Base-by-base conservation (phyloP, 495 filamentous ascomycete species). In the Penicillium verhagenii region DNA sequence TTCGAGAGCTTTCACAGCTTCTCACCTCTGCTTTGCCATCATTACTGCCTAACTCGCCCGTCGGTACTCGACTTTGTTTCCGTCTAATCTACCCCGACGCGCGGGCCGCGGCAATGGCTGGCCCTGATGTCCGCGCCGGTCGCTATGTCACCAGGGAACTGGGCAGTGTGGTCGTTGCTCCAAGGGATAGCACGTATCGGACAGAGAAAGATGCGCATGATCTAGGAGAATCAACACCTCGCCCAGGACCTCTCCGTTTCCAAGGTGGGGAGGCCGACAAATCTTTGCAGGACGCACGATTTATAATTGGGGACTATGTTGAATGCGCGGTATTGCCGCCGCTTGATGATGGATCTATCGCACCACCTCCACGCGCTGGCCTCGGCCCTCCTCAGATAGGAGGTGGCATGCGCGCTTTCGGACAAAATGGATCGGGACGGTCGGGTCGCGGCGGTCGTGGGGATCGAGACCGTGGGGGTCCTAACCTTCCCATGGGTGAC, bases 251-350 rank as follows among this genome's bases (percentile, higher is more conserved):
- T 1, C 53, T 72, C n/a, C 70, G 65, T 6, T 59, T 69, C 43
- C 70, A 81, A 24, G 76, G 72, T n/a, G 78, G 77, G 11, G 84
- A 86, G n/a, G 78, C 80, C 38, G 81, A 86, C 9, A 92, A 86
- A 72, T 89, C 88, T 39, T 71, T 97, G 37, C 72, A 73, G 43
- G 90, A 95, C 39, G 83, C 80, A 29, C 77, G 83, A 23, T 96
- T 96, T 60, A 86, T 97, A 25, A 85, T 92, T 54, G 94, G 93
- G 0, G 93, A 96, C 72, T 96, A 86, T 65, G 79, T 97, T 20
- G 84, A 84, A 52, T 90, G 87, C 65, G 88, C 90, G 2, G 85
- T 97, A 43, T 70, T 91, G 20, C 85, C 88, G 39, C 90, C 93
- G 14, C 69, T 85, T 64, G 72, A 79, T 39, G 86, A 92, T 63